Evolutionary conservation across 805 yeast species (phyloP).

Genomic region (Pichia eremophila): DNA sequence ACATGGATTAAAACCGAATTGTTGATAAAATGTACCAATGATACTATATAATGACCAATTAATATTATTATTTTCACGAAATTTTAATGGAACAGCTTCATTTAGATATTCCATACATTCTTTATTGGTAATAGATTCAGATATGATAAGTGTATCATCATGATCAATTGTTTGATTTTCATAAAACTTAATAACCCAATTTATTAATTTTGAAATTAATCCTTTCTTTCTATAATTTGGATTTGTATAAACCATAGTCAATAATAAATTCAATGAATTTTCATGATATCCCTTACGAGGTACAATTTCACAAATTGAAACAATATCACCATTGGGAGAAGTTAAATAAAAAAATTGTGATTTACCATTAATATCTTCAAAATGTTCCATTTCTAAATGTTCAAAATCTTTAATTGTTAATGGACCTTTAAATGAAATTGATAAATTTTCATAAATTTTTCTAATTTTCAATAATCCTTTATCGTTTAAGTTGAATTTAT

Average conservation of each 20-base stretch:
- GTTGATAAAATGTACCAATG: conserved; percentile 4
- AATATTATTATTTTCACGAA: neutral
- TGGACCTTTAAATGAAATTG: neutral
- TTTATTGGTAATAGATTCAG: neutral
- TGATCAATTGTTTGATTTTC: conserved; percentile 2
- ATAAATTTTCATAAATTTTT: neutral
- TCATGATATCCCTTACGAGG: conserved; percentile 1
- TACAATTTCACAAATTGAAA: neutral
- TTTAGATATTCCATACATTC: neutral
- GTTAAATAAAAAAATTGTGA: conserved; percentile 1
- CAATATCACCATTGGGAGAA: neutral
- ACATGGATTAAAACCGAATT: conserved; percentile 6
- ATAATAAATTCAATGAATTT: neutral
- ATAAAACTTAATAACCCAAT: conserved; percentile 4
- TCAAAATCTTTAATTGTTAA: neutral
- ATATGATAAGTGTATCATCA: neutral
- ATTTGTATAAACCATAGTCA: conserved; percentile 4
- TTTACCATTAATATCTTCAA: neutral
- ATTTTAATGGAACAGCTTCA: neutral
- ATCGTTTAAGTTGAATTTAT: neutral
- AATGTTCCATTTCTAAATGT: neutral
- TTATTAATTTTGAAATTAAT: neutral
- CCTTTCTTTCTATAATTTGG: conserved; percentile 6
- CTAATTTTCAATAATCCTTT: neutral
- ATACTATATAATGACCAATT: conserved; percentile 8